These are phyloP conservation scores for Talaromyces atroroseus DNA, from an alignment of 2,329 filamentous ascomycete genomes.

Conservation along the genomic window DNA sequence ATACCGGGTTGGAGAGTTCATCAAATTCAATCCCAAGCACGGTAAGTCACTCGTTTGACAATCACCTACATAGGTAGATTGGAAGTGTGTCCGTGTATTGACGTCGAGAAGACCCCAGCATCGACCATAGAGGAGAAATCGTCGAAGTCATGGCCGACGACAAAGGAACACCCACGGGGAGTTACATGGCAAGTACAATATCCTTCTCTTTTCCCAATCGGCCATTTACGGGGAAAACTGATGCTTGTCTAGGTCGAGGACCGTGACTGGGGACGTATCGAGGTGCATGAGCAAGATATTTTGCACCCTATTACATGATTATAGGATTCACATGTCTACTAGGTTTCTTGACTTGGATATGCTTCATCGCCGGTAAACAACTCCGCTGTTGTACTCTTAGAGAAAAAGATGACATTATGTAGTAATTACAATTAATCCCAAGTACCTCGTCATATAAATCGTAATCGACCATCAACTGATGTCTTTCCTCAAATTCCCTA, in stretches of 20 bases:
- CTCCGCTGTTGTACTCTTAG: not conserved
- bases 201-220: not conserved
- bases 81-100: not conserved
- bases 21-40: slow-evolving; percentile 7
- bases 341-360: not conserved
- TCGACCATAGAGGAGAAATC: slow-evolving; percentile 13
- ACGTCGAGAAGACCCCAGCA: slow-evolving; percentile 5
- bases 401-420: not conserved
- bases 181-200: slow-evolving; percentile 3
- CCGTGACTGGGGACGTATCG: slow-evolving; percentile 9
- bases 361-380: not conserved
- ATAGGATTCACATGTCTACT: not conserved
- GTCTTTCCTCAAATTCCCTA: not conserved
- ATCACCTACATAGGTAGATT: not conserved
- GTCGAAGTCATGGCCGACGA: slow-evolving; percentile 8
- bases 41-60: not conserved
- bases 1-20: not conserved
- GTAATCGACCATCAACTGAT: not conserved
- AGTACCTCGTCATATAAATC: not conserved
- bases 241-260: slow-evolving; percentile 8
- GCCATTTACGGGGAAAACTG: not conserved
- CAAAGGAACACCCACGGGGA: not conserved
- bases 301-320: slow-evolving; percentile 6
- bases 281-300: slow-evolving; percentile 10
- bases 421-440: not conserved